Base-by-base conservation (phyloP, 129 eudicot genomes). In the Sambucus nigra region DNA sequence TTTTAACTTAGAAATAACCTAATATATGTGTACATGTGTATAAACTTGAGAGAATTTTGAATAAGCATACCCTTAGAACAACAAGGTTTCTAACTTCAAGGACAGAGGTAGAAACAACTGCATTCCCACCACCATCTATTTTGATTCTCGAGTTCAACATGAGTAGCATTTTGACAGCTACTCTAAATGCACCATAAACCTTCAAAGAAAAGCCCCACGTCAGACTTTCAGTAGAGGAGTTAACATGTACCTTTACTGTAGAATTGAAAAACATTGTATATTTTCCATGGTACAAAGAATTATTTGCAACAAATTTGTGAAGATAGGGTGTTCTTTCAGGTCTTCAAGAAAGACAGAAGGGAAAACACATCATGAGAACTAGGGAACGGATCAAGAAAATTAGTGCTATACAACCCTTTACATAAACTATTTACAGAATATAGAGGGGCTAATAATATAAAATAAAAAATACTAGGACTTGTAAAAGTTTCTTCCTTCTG, bases 11-110 rank as follows among this genome's bases (percentile, higher is more conserved):
- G 8, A 35, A 35, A 35, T 12, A 35, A 7, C 42, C 8, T 35
- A 35, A 35, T 35, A 35, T 35, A 35, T 35, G 52, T 31, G 8
- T 47, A 18, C 19, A 14, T 48, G 18, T 25, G 44, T 41, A 31
- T 9, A 55, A 61, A 45, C 31, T 26, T 18, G 0, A 29, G 21
- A 55, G 21, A 60, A 2, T 33, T 26, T 33, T 28, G 11, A 16
- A 49, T 66, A 16, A 48, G 4, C 81, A 31, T 71, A 88, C 97
- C 94, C 77, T 78, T 64, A 88, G 65, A 45, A 88, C 92, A 68
- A 72, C 76, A 18, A 88, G 97, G 69, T 88, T 88, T 55, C 97
- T 84, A 67, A 88, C 87, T 78, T 88, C 97, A 59, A 88, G 97
- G 53, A 84, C 77, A 27, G 97, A 88, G 24, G 83, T 68, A 47